Conservation (phyloP, 2,329 filamentous ascomycete genomes). For the Sporothrix variecibatus region DNA sequence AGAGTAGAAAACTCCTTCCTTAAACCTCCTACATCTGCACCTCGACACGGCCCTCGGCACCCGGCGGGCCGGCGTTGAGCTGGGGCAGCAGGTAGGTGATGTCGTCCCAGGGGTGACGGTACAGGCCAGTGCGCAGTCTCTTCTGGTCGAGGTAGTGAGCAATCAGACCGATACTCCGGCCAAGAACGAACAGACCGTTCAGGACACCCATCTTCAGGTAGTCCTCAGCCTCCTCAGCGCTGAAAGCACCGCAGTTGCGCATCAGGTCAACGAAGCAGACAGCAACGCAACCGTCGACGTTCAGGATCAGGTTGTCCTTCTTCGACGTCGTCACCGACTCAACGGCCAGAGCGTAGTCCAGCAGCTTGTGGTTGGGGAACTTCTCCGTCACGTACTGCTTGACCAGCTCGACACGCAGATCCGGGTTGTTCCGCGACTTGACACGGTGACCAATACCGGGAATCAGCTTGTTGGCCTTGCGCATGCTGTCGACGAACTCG, state of each 20-base stretch:
- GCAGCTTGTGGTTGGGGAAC: conserved; percentile 97
- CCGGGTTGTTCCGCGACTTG: conserved; percentile 99
- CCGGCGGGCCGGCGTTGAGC: conserved; percentile 69
- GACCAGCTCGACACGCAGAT: conserved; percentile 98
- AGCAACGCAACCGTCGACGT: conserved; percentile 96
- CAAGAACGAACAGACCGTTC: conserved; percentile 98
- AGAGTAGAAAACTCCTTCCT: background rate
- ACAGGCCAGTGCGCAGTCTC: conserved; percentile 95
- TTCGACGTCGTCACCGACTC: conserved; percentile 98
- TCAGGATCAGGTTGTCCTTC: conserved; percentile 99
- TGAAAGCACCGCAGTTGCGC: conserved; percentile 98
- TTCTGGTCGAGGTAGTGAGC: conserved; percentile 99
- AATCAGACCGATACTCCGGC: conserved; percentile 97
- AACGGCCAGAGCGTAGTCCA: conserved; percentile 97
- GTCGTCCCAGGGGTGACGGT: conserved; percentile 99
- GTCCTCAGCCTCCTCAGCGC: conserved; percentile 92
- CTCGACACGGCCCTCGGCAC: conserved; percentile 84
- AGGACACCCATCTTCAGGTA: conserved; percentile 99
- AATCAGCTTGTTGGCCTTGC: conserved; percentile 99
- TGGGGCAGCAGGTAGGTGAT: conserved; percentile 92
- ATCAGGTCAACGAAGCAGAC: conserved; percentile 98
- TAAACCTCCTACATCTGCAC: conserved; percentile 65
- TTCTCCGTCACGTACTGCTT: conserved; percentile 98
- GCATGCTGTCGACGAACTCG: conserved; percentile 98
- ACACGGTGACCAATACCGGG: conserved; percentile 98